Conservation (phyloP, 331 rosid species). For the Malus hybrid region DNA sequence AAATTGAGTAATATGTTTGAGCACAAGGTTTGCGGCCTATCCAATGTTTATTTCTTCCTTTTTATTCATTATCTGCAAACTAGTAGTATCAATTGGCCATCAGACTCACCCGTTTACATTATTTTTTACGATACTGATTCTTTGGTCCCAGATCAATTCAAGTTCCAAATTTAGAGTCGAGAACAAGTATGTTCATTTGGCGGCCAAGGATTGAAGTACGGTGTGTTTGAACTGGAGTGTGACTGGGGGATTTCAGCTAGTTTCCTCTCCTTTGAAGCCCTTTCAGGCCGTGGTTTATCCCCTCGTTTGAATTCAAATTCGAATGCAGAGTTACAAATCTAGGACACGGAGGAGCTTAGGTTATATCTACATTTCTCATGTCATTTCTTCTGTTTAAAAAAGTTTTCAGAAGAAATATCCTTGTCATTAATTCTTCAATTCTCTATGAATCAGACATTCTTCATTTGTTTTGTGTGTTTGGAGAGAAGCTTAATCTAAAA, state of each 20-base stretch:
- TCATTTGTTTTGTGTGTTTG: not conserved
- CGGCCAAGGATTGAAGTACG: slow-evolving; percentile 37
- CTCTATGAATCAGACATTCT: not conserved
- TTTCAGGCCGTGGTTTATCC: not conserved
- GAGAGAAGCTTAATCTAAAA: too few species aligned
- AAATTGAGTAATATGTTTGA: slow-evolving; percentile 38
- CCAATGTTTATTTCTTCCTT: not conserved
- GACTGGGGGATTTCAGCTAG: not conserved
- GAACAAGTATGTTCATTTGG: slow-evolving; percentile 57
- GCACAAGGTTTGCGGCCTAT: slow-evolving; percentile 36
- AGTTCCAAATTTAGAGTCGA: slow-evolving; percentile 61
- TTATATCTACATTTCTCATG: not conserved
- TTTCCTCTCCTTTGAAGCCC: not conserved
- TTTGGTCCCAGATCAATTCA: slow-evolving; percentile 49
- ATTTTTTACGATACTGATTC: not conserved
- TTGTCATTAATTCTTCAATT: not conserved
- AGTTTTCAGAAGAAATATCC: not conserved
- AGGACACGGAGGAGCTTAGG: not conserved
- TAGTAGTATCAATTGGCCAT: not conserved
- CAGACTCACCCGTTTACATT: not conserved
- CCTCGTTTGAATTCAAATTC: not conserved
- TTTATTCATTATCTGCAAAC: not conserved
- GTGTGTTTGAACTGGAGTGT: not conserved
- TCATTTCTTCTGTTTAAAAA: not conserved
- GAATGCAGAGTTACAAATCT: not conserved